A percentile compares a stretch with the other conserved stretches of the same genome.
Evolutionary conservation across 306 rosid species (phyloP).

Genomic region (Corylus americana): DNA sequence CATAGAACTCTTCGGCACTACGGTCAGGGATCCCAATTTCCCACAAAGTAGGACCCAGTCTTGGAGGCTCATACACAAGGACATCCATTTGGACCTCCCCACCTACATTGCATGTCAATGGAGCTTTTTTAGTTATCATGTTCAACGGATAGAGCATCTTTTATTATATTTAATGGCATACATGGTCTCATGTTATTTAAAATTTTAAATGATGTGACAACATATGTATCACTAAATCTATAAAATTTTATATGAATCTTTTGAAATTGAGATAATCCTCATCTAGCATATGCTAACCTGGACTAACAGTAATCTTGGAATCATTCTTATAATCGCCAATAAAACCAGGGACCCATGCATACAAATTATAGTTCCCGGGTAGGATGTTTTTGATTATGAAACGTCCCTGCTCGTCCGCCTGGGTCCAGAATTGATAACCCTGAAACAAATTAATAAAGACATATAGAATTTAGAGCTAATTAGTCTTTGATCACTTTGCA

Average conservation of each 20-base stretch:
- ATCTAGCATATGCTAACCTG: slow-evolving; percentile 37
- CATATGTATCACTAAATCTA: too few species aligned
- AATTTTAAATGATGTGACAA: too few species aligned
- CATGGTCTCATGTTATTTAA: too few species aligned
- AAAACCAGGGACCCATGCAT: slow-evolving; percentile 76
- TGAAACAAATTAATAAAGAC: slow-evolving; percentile 16
- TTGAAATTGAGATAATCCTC: too few species aligned
- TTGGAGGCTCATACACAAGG: slow-evolving; percentile 61
- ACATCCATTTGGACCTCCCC: slow-evolving; percentile 23
- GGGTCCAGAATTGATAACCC: slow-evolving; percentile 94
- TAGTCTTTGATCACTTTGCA: too few species aligned
- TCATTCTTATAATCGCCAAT: slow-evolving; percentile 71
- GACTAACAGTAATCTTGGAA: slow-evolving; percentile 34
- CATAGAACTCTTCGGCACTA: slow-evolving; percentile 58
- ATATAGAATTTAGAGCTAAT: not conserved
- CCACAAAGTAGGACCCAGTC: slow-evolving; percentile 83
- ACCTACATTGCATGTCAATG: slow-evolving; percentile 31
- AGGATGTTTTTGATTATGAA: slow-evolving; percentile 53
- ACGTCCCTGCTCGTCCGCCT: slow-evolving; percentile 44
- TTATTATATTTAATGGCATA: too few species aligned
- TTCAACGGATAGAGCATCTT: too few species aligned
- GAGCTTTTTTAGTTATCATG: not conserved
- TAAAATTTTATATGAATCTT: too few species aligned
- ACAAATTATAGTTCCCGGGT: slow-evolving; percentile 67
- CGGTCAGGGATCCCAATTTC: slow-evolving; percentile 93